These are phyloP conservation scores for Begonia loranthoides DNA, from an alignment of 306 rosid species.

Conservation along the genomic window DNA sequence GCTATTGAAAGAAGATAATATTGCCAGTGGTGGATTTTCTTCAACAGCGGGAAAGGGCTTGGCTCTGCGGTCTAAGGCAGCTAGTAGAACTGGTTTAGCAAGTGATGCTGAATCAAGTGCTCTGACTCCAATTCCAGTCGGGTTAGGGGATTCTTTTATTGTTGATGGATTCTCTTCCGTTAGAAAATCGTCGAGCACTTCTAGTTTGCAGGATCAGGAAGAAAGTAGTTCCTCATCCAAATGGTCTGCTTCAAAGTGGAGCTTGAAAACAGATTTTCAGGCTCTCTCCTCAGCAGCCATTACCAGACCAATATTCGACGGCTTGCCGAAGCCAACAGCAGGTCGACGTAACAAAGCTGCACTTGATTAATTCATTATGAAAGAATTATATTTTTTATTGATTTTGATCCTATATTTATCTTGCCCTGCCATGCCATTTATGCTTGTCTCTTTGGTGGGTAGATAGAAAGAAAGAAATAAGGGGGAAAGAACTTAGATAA, in stretches of 20 bases:
- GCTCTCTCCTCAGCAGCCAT: slow-evolving; percentile 40
- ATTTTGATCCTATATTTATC: slow-evolving; percentile 16
- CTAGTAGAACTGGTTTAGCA: slow-evolving; percentile 22
- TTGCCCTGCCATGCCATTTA: background rate
- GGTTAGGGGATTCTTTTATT: slow-evolving; percentile 29
- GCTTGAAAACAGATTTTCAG: slow-evolving; percentile 63
- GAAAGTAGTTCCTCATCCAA: slow-evolving; percentile 24
- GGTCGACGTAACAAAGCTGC: slow-evolving; percentile 66
- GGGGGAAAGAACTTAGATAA: background rate
- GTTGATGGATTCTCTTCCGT: slow-evolving; percentile 37
- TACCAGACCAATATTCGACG: slow-evolving; percentile 59
- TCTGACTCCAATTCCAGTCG: slow-evolving; percentile 21
- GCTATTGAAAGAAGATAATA: slow-evolving; percentile 46
- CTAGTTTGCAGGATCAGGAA: slow-evolving; percentile 65
- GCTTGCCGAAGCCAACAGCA: slow-evolving; percentile 48
- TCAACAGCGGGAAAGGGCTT: slow-evolving; percentile 48
- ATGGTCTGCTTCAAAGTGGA: slow-evolving; percentile 61
- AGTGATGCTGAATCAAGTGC: slow-evolving; percentile 36
- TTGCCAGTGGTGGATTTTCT: slow-evolving; percentile 34
- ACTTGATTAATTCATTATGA: slow-evolving; percentile 30
- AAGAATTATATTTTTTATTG: background rate
- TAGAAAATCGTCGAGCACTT: slow-evolving; percentile 76
- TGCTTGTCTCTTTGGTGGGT: background rate
- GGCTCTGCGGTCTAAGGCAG: slow-evolving; percentile 55
- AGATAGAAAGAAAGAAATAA: background rate